Evolutionary conservation across 2,329 filamentous ascomycete species (phyloP).

Genomic region (Talaromyces sp.): DNA sequence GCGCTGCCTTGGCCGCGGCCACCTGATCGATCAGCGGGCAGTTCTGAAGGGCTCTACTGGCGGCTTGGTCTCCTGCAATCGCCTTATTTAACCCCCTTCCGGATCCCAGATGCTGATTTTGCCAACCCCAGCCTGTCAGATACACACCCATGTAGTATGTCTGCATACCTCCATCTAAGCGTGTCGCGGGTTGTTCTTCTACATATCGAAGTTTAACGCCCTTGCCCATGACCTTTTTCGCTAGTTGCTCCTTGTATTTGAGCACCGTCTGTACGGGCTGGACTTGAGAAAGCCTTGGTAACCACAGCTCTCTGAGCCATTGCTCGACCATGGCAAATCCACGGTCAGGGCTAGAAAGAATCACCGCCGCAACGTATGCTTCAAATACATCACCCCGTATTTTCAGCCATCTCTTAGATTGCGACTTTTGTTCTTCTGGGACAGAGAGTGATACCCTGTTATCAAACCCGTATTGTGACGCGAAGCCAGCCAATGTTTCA

Average conservation of each 20-base stretch:
- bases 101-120: constrained; percentile 43
- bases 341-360: constrained; percentile 62
- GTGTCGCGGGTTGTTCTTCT: constrained; percentile 37
- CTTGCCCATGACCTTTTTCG: constrained; percentile 52
- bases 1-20: constrained; percentile 30
- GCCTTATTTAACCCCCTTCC: constrained; percentile 44
- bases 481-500: constrained; percentile 67
- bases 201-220: constrained; percentile 61
- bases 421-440: constrained; percentile 45
- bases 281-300: constrained; percentile 53
- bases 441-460: constrained; percentile 53
- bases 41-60: constrained; percentile 39
- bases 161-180: constrained; percentile 36
- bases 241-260: constrained; percentile 54
- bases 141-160: constrained; percentile 47
- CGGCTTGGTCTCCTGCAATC: constrained; percentile 46
- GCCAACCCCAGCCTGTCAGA: constrained; percentile 48
- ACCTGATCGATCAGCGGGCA: constrained; percentile 39
- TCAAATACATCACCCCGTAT: constrained; percentile 85
- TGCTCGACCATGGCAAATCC: constrained; percentile 60
- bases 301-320: constrained; percentile 78
- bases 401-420: constrained; percentile 62
- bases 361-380: constrained; percentile 77
- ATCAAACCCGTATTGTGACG: constrained; percentile 67
- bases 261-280: constrained; percentile 27